Evolutionary conservation across 2,329 filamentous ascomycete genomes (phyloP), one percentile per base, ranked within the genome.

Genomic region (Trichoderma pleuroti): DNA sequence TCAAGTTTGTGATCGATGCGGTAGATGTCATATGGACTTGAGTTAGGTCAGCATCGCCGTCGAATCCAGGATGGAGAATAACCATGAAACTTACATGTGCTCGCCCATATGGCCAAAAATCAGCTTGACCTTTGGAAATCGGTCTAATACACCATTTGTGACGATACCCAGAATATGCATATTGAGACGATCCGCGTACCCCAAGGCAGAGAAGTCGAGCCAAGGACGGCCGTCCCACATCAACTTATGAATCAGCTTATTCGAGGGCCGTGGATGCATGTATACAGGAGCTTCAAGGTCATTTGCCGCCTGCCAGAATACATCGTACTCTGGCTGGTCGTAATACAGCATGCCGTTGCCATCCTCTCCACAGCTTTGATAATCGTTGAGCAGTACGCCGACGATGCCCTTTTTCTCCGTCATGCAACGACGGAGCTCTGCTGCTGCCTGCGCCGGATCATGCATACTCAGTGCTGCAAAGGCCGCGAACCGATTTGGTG

Each of bases 201-300:
- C 84, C 5, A 88, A 81, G 0, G 87, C 87, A 1, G 88, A 87
- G 0, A 88, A 88, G 59, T 90, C 80, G 32, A 90, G 84, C 83
- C 85, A 90, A 75, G 85, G 85, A 30, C 88, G 83, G 73, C 88
- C 82, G 1, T 84, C 85, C 83, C 85, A 90, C 34, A 89, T 83
- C 74, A 86, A 86, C 8, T 89, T 86, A 73, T 86, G 82, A 67
- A 88, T 83, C n/a, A 81, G 82, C 9, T 87, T 87, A 0, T 85
- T 86, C 1, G 89, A 86, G 73, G 85, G 85, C 57, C 86, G 82
- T 0, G 88, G 89, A 77, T 91, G 89, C 1, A 91, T 81, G 75
- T 91, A 91, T 56, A 91, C 82, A 0, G 89, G 88, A 0, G 90
- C 88, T 70, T 90, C 86, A 1, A 91, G 84, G 56, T 90, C 86